Evolutionary conservation across 495 filamentous ascomycete species (phyloP).

Genomic region (Neurospora sp.): DNA sequence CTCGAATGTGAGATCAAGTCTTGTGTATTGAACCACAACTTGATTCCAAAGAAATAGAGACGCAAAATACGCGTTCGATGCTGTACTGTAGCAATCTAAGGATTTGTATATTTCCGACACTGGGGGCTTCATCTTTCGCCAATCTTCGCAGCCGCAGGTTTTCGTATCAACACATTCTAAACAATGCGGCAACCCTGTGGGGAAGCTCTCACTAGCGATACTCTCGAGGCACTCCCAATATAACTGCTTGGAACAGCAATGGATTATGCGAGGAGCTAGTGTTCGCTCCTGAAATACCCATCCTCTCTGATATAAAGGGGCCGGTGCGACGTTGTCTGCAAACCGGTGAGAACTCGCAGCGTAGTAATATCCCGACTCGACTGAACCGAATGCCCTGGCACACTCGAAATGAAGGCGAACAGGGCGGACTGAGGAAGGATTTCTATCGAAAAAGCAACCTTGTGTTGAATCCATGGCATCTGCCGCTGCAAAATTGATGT

Average conservation of each 20-base stretch:
- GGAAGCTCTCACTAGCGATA: not conserved
- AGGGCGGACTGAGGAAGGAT: not conserved
- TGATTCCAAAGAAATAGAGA: rapidly evolving
- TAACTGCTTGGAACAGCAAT: not conserved
- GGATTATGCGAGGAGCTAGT: not conserved
- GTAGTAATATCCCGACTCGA: not conserved
- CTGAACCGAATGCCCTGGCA: too few species aligned
- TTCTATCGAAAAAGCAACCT: not conserved
- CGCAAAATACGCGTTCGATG: not conserved
- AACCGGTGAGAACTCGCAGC: not conserved
- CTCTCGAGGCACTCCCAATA: not conserved
- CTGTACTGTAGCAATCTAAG: rapidly evolving
- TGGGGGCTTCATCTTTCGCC: not conserved
- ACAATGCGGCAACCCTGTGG: not conserved
- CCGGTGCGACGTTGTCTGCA: not conserved
- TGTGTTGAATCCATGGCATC: not conserved
- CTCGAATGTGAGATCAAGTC: not conserved
- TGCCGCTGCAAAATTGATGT: slow-evolving; percentile 15
- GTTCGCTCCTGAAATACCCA: slow-evolving; percentile 4
- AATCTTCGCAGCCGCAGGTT: too few species aligned
- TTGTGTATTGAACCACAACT: not conserved
- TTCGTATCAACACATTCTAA: too few species aligned
- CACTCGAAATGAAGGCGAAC: not conserved
- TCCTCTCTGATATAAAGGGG: not conserved
- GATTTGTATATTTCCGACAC: rapidly evolving